Conservation (phyloP, 2,329 filamentous ascomycete genomes). For the Penicillium brasilianum region DNA sequence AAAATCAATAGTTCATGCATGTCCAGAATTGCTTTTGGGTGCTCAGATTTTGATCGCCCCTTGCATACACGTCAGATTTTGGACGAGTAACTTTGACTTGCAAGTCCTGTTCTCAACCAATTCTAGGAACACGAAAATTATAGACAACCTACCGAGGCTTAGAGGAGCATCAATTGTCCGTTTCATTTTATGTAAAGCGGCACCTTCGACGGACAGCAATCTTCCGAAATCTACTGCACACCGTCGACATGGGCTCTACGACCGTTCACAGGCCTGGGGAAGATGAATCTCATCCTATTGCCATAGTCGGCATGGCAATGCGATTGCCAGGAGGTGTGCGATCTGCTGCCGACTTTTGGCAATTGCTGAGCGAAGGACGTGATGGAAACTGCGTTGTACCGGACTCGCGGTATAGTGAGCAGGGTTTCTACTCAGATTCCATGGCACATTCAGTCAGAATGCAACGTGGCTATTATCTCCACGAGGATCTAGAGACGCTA, state of each 20-base stretch:
- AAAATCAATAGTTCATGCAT: conserved; percentile 2
- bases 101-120: neutral
- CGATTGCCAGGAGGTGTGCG: conserved; percentile 23
- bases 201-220: neutral
- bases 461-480: conserved; percentile 31
- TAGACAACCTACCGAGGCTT: neutral
- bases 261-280: neutral
- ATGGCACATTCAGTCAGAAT: conserved; percentile 6
- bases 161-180: neutral
- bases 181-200: neutral
- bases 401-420: conserved; percentile 30
- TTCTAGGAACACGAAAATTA: neutral
- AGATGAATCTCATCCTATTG: conserved; percentile 4
- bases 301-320: conserved; percentile 24
- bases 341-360: conserved; percentile 20
- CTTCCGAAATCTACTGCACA: neutral
- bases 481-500: conserved; percentile 29
- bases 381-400: conserved; percentile 28
- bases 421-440: conserved; percentile 28
- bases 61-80: neutral
- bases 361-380: conserved; percentile 17
- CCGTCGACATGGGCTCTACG: neutral
- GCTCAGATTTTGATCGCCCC: neutral
- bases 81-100: neutral
- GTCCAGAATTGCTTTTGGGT: conserved; percentile 2